These are phyloP conservation scores for Talaromyces wortmannii DNA, from an alignment of 495 filamentous ascomycete species.

Conservation along the genomic window DNA sequence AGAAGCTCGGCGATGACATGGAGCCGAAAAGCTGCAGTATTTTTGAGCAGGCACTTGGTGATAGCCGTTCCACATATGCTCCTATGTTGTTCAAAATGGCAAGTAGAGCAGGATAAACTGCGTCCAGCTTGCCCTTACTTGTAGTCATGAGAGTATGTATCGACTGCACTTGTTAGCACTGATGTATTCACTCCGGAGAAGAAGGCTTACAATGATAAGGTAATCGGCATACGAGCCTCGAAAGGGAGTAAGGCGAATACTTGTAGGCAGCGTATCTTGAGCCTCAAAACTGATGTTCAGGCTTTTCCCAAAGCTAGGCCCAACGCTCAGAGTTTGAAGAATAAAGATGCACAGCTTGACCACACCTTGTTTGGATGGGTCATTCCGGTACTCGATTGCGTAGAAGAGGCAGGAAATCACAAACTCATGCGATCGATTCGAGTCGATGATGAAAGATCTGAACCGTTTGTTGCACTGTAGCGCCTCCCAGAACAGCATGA, in stretches of 20 bases:
- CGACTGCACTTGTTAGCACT: conserved; percentile 53
- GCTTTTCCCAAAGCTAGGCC: conserved; percentile 83
- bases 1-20: conserved; percentile 90
- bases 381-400: conserved; percentile 77
- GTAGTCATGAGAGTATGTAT: conserved; percentile 88
- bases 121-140: conserved; percentile 84
- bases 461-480: conserved; percentile 98
- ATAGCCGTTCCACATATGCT: conserved; percentile 71
- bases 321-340: conserved; percentile 89
- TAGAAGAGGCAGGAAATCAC: conserved; percentile 88
- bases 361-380: conserved; percentile 83
- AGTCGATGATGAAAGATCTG: conserved; percentile 94
- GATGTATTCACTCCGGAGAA: not conserved
- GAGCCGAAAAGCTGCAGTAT: conserved; percentile 84
- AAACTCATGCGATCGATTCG: conserved; percentile 89
- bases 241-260: conserved; percentile 76
- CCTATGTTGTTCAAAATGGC: conserved; percentile 92
- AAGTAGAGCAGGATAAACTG: conserved; percentile 87
- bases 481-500: conserved; percentile 97
- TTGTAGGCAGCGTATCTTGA: conserved; percentile 78
- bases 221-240: conserved; percentile 91
- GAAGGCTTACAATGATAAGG: conserved; percentile 70
- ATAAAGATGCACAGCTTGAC: conserved; percentile 97
- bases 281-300: conserved; percentile 85
- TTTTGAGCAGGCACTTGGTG: conserved; percentile 68